Percentiles rank a stretch among this genome's conserved stretches.
These are phyloP conservation scores for Cordia subcordata DNA, from an alignment of 257 asterid genomes.

Conservation along the genomic window DNA sequence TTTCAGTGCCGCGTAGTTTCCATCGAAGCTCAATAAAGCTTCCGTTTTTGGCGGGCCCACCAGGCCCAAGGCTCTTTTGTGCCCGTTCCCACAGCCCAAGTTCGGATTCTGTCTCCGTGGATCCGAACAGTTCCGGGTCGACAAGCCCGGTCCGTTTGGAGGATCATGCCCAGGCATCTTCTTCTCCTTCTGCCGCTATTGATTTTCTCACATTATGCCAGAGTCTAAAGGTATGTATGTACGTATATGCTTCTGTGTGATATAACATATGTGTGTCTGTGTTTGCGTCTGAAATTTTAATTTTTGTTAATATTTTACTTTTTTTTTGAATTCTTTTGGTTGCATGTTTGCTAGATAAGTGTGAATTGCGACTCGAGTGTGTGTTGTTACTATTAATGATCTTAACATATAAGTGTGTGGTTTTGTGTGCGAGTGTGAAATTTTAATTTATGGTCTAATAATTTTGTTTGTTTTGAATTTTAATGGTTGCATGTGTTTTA, in stretches of 20 bases:
- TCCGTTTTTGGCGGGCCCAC: slow-evolving; percentile 31
- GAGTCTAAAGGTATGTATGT: slow-evolving; percentile 57
- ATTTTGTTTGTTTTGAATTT: too few species aligned
- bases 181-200: slow-evolving; percentile 58
- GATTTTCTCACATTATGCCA: slow-evolving; percentile 92
- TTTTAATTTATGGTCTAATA: not conserved
- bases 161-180: slow-evolving; percentile 12
- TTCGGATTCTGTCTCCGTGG: slow-evolving; percentile 49
- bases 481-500: not conserved
- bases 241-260: not conserved
- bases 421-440: too few species aligned
- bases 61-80: slow-evolving; percentile 36
- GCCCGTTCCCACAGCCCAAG: slow-evolving; percentile 46
- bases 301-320: too few species aligned
- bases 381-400: too few species aligned
- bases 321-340: not conserved
- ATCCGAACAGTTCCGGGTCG: slow-evolving; percentile 30
- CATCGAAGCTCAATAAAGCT: slow-evolving; percentile 26
- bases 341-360: too few species aligned
- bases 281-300: not conserved
- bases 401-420: too few species aligned
- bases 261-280: not conserved
- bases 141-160: slow-evolving; percentile 23
- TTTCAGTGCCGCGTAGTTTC: slow-evolving; percentile 3
- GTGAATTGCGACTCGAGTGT: too few species aligned